Base-by-base conservation (phyloP, 1,284 basidiomycete genomes). In the Puccinia triticina region DNA sequence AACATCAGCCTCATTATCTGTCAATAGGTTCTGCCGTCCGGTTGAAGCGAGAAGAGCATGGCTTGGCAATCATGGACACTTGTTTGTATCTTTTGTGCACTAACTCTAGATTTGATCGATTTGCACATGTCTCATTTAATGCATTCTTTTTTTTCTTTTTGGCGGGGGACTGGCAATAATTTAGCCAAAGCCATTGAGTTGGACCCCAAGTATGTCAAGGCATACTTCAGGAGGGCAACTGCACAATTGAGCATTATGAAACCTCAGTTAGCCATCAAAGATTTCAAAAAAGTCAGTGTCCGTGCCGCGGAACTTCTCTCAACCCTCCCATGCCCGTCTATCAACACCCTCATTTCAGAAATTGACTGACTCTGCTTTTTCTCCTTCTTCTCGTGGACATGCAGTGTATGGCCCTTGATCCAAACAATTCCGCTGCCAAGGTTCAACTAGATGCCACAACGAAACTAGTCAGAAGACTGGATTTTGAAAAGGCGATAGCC, bases 201-300 rank as follows among this genome's bases (percentile, higher is more conserved):
- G 84, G 94, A 99, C 88, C 91, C 93, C 0, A 92, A 91, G 85
- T 98, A 97, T 87, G 92, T 92, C 82, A 99, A 99, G 87, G 94
- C 94, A 0, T 95, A 93, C 86, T 88, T 87, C 86, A 93, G 95
- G 83, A 93, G 97, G 75, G 96, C 94, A 73, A 92, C 93, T 85
- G 97, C 95, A 84, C 91, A 96, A 85, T 90, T 99, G 83, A 93
- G 96, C 86, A 93, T 95, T 77, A 88, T 98, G 83, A 92, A 93
- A 86, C 93, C 93, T 66, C 93, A 93, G 84, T 88, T 91, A 71
- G 95, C 96, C 4, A 90, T 97, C 23, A 88, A 90, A 29, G 95
- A 98, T 88, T 93, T 97, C 88, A 94, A 92, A 88, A 93, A 92
- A 87, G 85, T 84, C n/a, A 59, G 82, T 64, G 10, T n/a, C 50